Percentiles rank a stretch among this genome's conserved stretches.
Evolutionary conservation across 305 asterid species (phyloP).

Genomic region (Fraxinus ornus): DNA sequence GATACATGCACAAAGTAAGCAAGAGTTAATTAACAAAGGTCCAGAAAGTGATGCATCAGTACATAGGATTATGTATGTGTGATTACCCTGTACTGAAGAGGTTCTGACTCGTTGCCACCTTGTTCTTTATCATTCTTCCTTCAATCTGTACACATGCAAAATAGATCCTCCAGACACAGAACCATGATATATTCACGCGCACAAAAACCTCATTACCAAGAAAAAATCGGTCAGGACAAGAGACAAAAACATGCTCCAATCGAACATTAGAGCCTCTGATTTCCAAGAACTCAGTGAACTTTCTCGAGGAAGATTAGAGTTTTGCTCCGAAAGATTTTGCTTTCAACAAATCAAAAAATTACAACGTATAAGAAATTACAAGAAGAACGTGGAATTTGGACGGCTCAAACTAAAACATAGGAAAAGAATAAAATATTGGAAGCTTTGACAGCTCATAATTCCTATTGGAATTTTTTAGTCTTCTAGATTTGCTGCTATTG

Average conservation of each 20-base stretch:
- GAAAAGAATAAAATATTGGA: background rate
- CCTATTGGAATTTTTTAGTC: background rate
- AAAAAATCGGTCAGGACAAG: background rate
- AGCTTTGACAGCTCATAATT: background rate
- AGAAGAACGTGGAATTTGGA: background rate
- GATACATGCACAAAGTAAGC: too few relatives aligned
- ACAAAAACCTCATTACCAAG: too few relatives aligned
- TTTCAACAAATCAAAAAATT: background rate
- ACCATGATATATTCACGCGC: background rate
- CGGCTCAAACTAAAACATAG: background rate
- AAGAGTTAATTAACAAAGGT: too few relatives aligned
- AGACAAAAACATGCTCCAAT: background rate
- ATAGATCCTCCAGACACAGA: background rate
- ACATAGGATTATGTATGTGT: too few relatives aligned
- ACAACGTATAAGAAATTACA: background rate
- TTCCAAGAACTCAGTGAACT: background rate
- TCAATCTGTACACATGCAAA: background rate
- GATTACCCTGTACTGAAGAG: too few relatives aligned
- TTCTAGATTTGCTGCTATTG: background rate
- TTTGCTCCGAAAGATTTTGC: background rate
- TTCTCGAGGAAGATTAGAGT: background rate
- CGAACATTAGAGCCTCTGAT: background rate
- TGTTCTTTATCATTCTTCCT: too few relatives aligned
- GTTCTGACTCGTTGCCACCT: too few relatives aligned
- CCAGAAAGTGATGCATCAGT: too few relatives aligned